Conservation (phyloP, 2,329 filamentous ascomycete genomes). For the Didymella pomorum region DNA sequence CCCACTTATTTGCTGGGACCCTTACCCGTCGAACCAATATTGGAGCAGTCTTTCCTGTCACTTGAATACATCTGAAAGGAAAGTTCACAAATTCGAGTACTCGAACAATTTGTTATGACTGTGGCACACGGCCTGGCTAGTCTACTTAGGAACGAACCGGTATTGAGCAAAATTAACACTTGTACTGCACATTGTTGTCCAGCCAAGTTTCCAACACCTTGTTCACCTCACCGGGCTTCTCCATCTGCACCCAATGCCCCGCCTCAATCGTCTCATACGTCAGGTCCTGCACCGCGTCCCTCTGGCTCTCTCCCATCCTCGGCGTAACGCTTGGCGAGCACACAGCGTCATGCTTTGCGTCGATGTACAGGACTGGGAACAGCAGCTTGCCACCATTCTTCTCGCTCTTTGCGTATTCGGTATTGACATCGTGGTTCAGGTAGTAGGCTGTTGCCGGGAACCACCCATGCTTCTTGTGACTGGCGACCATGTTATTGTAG, state of each 20-base stretch:
- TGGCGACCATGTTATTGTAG: constrained; percentile 39
- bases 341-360: constrained; percentile 50
- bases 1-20: constrained; percentile 2
- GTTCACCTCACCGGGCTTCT: constrained; percentile 38
- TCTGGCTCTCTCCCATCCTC: constrained; percentile 48
- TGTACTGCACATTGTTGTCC: constrained; percentile 18
- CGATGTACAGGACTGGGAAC: constrained; percentile 51
- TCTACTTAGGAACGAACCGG: background rate
- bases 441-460: constrained; percentile 54
- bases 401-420: constrained; percentile 51
- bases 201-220: constrained; percentile 38
- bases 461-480: constrained; percentile 53
- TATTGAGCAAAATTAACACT: background rate
- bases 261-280: constrained; percentile 56
- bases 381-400: constrained; percentile 46
- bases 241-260: constrained; percentile 40
- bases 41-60: background rate
- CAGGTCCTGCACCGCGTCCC: constrained; percentile 49
- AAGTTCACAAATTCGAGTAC: background rate
- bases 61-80: background rate
- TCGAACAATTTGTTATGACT: background rate
- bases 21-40: background rate
- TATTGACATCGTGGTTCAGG: constrained; percentile 55
- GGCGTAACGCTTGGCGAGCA: constrained; percentile 46
- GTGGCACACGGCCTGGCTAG: background rate